phyloP scores from a whole-genome alignment of 169 alveolate genomes.

The Eimeria brunetti region DNA sequence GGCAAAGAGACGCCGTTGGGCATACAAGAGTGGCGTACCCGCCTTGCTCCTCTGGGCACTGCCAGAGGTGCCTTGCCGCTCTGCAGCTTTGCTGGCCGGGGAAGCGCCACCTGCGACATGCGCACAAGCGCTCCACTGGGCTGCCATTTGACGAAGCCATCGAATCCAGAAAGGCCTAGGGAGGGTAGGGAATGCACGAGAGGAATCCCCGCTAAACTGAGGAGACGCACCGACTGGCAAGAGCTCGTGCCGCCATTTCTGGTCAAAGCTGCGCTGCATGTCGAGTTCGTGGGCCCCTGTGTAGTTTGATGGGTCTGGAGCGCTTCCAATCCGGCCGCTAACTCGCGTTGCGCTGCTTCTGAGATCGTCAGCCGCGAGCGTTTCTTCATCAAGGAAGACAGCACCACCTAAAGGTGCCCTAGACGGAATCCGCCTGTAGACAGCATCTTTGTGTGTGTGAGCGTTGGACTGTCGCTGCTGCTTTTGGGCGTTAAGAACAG shows the following conservation, averaged over 20 bases:
- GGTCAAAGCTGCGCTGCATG: conserved; percentile 57
- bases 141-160: background rate
- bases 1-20: background rate
- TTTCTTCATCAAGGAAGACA: conserved; percentile 34
- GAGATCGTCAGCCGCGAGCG: conserved; percentile 52
- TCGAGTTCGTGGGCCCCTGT: conserved; percentile 26
- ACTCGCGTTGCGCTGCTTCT: background rate
- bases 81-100: background rate
- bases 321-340: background rate
- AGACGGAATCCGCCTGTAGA: background rate
- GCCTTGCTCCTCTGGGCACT: background rate
- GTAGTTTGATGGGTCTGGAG: conserved; percentile 31
- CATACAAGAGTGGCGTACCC: background rate
- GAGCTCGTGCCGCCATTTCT: conserved; percentile 55
- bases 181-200: background rate
- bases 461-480: background rate
- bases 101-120: conserved; percentile 12
- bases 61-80: background rate
- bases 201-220: background rate
- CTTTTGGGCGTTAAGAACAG: conserved; percentile 14
- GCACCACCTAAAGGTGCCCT: conserved; percentile 10
- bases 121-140: background rate
- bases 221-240: conserved; percentile 37
- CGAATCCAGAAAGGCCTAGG: background rate
- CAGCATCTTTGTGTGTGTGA: background rate